Conservation (phyloP, 1,139 yeast genomes). For the Nematodospora anomalae region DNA sequence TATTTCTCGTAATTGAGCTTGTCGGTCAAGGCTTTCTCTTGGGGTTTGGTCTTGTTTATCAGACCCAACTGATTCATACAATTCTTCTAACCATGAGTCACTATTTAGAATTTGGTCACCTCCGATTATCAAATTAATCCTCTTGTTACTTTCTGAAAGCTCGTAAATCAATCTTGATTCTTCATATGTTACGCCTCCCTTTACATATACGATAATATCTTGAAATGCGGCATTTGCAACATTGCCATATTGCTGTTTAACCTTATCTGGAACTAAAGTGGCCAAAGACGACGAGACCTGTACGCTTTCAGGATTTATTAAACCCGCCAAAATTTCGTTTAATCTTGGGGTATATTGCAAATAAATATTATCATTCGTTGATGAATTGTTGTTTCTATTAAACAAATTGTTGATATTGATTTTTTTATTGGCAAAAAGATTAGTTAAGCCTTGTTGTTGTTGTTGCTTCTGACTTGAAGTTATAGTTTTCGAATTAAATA, state of each 20-base stretch:
- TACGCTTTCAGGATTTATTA: conserved; percentile 18
- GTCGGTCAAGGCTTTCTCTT: conserved; percentile 15
- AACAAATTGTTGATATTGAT: conserved; percentile 28
- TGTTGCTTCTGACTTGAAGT: conserved; percentile 8
- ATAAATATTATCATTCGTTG: conserved; percentile 47
- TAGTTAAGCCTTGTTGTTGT: conserved; percentile 24
- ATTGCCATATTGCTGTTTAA: conserved; percentile 34
- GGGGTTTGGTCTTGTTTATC: conserved; percentile 10
- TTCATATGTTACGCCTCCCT: conserved; percentile 92
- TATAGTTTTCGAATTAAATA: conserved; percentile 18
- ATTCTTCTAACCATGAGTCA: conserved; percentile 13
- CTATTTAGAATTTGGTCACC: conserved; percentile 73
- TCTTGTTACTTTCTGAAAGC: conserved; percentile 54
- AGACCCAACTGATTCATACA: conserved; percentile 24
- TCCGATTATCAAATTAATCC: conserved; percentile 61
- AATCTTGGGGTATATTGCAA: conserved; percentile 78
- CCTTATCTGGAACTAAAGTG: conserved; percentile 42
- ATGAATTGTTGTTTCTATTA: conserved; percentile 20
- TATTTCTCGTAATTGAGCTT: conserved; percentile 28
- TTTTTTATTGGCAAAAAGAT: conserved; percentile 27
- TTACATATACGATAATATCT: conserved; percentile 75
- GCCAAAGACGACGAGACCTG: conserved; percentile 23
- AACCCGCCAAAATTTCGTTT: conserved; percentile 38
- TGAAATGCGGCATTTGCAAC: conserved; percentile 43
- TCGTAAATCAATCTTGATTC: conserved; percentile 84